Conservation (phyloP, 2,329 filamentous ascomycete species). For the Colletotrichum sp. region DNA sequence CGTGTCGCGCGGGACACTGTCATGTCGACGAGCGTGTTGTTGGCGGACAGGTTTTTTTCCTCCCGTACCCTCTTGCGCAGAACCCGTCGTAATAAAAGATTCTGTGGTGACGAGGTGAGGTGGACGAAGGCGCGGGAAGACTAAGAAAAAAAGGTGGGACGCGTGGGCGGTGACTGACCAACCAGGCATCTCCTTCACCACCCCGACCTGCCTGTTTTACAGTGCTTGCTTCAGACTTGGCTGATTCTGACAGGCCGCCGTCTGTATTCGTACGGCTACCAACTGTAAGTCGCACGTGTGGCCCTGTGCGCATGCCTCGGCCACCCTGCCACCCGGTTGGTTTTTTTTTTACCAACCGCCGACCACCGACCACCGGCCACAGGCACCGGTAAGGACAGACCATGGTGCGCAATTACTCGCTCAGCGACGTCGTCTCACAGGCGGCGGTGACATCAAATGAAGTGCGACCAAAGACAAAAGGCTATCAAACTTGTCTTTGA, state of each 20-base stretch:
- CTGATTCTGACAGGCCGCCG: not conserved
- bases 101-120: slow-evolving; percentile 18
- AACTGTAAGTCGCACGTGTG: not conserved
- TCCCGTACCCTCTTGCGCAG: slow-evolving; percentile 13
- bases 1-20: slow-evolving; percentile 11
- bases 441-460: not conserved
- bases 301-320: not conserved
- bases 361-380: not conserved
- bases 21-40: slow-evolving; percentile 7
- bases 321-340: not conserved
- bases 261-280: not conserved
- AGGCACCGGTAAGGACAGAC: not conserved
- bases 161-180: slow-evolving; percentile 7
- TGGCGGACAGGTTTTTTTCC: not conserved
- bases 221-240: slow-evolving; percentile 3
- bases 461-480: not conserved
- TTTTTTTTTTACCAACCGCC: not conserved
- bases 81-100: slow-evolving; percentile 11
- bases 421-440: not conserved
- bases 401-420: not conserved
- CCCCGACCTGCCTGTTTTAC: not conserved
- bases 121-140: slow-evolving; percentile 19
- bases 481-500: not conserved
- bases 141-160: slow-evolving; percentile 21
- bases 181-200: slow-evolving; percentile 4